Evolutionary conservation across 768 basidiomycete species (phyloP).

Genomic region (Pulveroboletus ravenelii): DNA sequence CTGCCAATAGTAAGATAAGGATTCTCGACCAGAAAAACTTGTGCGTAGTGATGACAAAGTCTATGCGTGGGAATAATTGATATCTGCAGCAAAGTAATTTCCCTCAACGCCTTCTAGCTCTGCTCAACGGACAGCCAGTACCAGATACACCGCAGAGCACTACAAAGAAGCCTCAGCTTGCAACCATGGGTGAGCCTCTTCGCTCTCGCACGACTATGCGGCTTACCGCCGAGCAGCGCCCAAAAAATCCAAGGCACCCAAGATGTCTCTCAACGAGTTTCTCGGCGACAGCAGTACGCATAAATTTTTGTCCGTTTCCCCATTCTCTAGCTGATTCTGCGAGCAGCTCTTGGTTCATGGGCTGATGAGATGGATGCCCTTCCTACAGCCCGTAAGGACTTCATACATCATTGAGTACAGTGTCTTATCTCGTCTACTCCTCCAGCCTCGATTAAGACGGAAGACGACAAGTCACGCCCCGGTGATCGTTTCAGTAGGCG

Average conservation of each 20-base stretch:
- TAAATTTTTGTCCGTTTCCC: conserved; percentile 12
- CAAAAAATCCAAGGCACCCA: conserved; percentile 79
- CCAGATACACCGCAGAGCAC: conserved; percentile 9
- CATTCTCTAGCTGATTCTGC: conserved; percentile 13
- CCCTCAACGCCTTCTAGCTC: conserved; percentile 19
- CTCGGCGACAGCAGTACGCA: conserved; percentile 77
- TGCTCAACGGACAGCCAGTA: conserved; percentile 3
- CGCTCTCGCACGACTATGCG: background rate
- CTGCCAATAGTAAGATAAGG: background rate
- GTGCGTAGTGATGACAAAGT: conserved; percentile 12
- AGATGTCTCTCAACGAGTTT: conserved; percentile 91
- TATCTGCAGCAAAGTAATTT: conserved; percentile 17
- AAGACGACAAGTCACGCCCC: conserved; percentile 54
- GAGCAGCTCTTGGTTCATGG: conserved; percentile 85
- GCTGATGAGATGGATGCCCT: conserved; percentile 96
- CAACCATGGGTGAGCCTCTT: conserved; percentile 25
- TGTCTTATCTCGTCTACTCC: conserved; percentile 13
- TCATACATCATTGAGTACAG: conserved; percentile 2
- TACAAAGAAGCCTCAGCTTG: conserved; percentile 10
- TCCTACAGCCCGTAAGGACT: conserved; percentile 83
- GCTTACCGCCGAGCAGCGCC: conserved; percentile 52
- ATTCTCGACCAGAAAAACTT: no score
- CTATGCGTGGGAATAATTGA: conserved; percentile 27
- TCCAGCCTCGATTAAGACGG: conserved; percentile 63
- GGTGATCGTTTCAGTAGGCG: conserved; percentile 53